Percentiles rank a stretch among this genome's conserved stretches.
Conservation (phyloP, 345 rosid species). For the Eucalyptus decipiens region DNA sequence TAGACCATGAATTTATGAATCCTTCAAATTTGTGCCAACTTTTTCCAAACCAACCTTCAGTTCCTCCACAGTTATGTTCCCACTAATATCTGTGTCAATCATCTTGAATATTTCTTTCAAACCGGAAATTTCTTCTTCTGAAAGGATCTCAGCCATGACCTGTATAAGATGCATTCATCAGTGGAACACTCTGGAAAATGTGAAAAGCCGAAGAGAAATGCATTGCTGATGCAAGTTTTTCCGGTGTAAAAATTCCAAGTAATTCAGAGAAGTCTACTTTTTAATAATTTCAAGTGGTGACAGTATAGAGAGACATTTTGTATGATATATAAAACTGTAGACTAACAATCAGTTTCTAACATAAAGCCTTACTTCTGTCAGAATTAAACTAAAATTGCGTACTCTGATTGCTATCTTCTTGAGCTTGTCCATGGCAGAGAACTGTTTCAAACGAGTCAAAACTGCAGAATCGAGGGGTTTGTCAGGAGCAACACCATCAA, state of each 20-base stretch:
- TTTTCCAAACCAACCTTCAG: slow-evolving; percentile 63
- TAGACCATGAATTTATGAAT: slow-evolving; percentile 52
- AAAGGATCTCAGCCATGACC: too few species aligned
- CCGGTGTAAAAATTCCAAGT: neutral
- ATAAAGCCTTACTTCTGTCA: neutral
- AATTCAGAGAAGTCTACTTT: neutral
- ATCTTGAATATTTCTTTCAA: too few species aligned
- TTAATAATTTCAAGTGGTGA: too few species aligned
- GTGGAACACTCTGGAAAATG: too few species aligned
- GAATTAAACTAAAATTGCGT: neutral
- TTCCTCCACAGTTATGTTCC: slow-evolving; percentile 78
- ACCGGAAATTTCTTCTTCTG: too few species aligned
- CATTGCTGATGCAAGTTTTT: neutral
- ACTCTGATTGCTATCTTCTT: slow-evolving; percentile 92
- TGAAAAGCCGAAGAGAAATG: too few species aligned
- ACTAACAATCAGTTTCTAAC: too few species aligned
- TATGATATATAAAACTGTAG: too few species aligned
- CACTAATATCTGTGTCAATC: slow-evolving; percentile 69
- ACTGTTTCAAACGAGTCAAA: slow-evolving; percentile 69
- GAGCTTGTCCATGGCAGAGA: slow-evolving; percentile 94
- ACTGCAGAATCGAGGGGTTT: slow-evolving; percentile 92
- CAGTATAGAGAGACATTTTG: too few species aligned
- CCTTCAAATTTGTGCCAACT: slow-evolving; percentile 66
- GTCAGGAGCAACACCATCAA: slow-evolving; percentile 81
- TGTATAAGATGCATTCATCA: too few species aligned